Conservation (phyloP, 2,329 filamentous ascomycete species). For the Drechslerella coelobrocha region DNA sequence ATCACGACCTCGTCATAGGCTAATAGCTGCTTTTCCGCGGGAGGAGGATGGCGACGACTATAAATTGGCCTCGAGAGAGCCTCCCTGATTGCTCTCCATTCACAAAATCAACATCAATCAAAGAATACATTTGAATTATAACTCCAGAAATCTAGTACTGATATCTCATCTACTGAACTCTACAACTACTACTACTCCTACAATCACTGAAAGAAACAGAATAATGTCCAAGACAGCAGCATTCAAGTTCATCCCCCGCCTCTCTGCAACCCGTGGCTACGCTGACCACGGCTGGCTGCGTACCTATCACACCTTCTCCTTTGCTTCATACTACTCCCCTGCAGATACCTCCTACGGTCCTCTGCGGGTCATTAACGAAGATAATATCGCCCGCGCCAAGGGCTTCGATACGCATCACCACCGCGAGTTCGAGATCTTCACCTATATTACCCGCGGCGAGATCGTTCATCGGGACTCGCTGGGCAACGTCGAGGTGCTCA, state of each 20-base stretch:
- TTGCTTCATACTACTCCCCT: constrained; percentile 75
- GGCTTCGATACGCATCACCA: constrained; percentile 88
- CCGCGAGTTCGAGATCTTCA: constrained; percentile 87
- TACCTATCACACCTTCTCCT: constrained; percentile 84
- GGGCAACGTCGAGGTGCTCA: constrained; percentile 46
- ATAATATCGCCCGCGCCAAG: constrained; percentile 74
- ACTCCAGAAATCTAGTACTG: not conserved
- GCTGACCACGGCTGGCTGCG: constrained; percentile 86
- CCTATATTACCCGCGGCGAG: constrained; percentile 82
- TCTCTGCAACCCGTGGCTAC: constrained; percentile 75
- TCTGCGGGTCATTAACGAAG: constrained; percentile 86
- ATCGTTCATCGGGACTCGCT: constrained; percentile 88
- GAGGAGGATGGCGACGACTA: constrained; percentile 4
- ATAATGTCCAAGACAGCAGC: constrained; percentile 46
- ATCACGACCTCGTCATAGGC: constrained; percentile 26
- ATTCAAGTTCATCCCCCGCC: constrained; percentile 72
- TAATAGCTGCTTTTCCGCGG: not conserved
- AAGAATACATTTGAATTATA: constrained; percentile 3
- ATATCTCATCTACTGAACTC: not conserved
- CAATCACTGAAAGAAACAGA: not conserved
- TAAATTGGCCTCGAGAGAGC: constrained; percentile 37
- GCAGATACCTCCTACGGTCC: constrained; percentile 73
- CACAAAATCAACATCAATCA: constrained; percentile 28
- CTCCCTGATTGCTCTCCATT: constrained; percentile 27
- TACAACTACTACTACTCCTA: not conserved